Base-by-base conservation (phyloP, 495 filamentous ascomycete species). In the Cenococcum geophilum region DNA sequence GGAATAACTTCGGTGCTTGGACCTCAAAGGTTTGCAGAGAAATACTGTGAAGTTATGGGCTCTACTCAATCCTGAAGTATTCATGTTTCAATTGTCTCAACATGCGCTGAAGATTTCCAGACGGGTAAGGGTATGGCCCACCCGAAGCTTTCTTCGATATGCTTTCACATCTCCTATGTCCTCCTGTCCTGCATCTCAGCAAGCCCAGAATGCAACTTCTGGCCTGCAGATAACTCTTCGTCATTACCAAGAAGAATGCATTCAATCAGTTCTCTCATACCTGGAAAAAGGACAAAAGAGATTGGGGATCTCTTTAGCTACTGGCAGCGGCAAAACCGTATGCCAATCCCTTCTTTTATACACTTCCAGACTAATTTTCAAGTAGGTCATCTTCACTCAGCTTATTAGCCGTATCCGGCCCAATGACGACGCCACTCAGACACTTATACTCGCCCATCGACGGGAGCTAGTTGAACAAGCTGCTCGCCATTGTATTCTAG, bases 401-500 rank as follows among this genome's bases (percentile, higher is more conserved):
- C 79, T 99, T 10, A 97, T 99, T 53, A 83, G 86, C 57, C 88
- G 89, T 49, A 76, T 97, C 53, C 75, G 78, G 55, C 74, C 85
- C 6, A 74, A 78, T 48, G 71, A 79, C 35, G 64, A 71, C 56
- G 86, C 87, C 14, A 82, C 82, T 4, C 90, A 90, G 70, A 95
- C 91, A 0, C 79, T 99, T 61, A 96, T 99, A 61, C 77, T 99
- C 22, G 93, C 87, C 47, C 93, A 99, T 75, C 83, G 95, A 10
- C 84, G 85, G 40, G 93, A 98, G 74, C 85, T 99, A n/a, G 91
- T 96, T 37, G 89, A 97, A 66, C 93, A 99, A 76, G 93, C 93
- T 11, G 89, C 86, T 8, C 78, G 80, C 2, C 92, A 97, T 71
- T 97, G 93, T 71, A 78, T 72, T 8, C 77, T 79, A 53, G 83